phyloP scores from a whole-genome alignment of 192 early-diverging fungal species.

The Entomortierella chlamydospora region DNA sequence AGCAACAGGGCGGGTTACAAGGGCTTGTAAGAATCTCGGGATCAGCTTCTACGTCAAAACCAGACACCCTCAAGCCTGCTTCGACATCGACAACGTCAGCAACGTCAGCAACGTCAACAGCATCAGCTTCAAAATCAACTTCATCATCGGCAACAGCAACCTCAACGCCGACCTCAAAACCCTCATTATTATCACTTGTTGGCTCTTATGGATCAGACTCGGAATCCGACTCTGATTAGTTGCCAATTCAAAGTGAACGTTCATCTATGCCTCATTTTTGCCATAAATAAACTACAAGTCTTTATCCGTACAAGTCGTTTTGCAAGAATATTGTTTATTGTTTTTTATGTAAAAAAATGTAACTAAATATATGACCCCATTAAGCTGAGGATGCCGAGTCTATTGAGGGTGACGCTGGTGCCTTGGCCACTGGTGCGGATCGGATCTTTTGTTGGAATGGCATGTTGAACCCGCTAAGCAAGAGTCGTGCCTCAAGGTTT shows the following conservation, averaged over 20 bases:
- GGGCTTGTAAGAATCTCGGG: constrained; percentile 16
- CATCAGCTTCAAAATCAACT: not conserved
- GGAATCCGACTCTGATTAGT: constrained; percentile 18
- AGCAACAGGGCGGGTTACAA: constrained; percentile 32
- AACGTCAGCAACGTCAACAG: not conserved
- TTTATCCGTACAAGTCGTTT: not conserved
- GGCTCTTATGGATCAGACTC: constrained; percentile 48
- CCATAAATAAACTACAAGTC: too few relatives aligned
- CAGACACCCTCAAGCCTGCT: not conserved
- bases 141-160: too few relatives aligned
- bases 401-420: constrained; percentile 7
- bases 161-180: not conserved
- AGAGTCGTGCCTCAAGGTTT: constrained; percentile 81
- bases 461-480: constrained; percentile 91
- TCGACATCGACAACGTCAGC: not conserved
- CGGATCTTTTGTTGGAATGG: constrained; percentile 74
- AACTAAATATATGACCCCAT: not conserved
- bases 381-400: constrained; percentile 21
- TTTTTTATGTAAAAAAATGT: not conserved
- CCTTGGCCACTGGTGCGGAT: constrained; percentile 29
- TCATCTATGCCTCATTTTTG: too few relatives aligned
- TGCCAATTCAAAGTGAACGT: too few relatives aligned
- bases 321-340: not conserved
- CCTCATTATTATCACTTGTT: constrained; percentile 39
- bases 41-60: constrained; percentile 6